These are phyloP conservation scores for Entonaema liquescens DNA, from an alignment of 495 filamentous ascomycete species.

Conservation along the genomic window DNA sequence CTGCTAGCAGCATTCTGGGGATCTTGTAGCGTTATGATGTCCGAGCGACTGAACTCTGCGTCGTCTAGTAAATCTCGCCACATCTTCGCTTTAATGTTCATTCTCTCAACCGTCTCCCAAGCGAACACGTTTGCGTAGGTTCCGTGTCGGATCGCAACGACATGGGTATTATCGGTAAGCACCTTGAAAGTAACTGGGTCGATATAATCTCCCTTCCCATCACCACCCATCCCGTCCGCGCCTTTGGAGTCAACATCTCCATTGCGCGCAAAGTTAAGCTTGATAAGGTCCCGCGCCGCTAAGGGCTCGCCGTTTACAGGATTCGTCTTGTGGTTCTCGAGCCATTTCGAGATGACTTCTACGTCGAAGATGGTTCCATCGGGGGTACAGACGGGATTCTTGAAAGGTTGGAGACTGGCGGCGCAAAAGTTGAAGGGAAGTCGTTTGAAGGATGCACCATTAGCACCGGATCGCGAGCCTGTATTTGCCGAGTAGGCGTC, in stretches of 20 bases:
- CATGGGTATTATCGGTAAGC: slow-evolving; percentile 97
- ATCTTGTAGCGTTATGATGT: slow-evolving; percentile 97
- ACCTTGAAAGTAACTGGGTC: slow-evolving; percentile 98
- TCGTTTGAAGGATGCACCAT: slow-evolving; percentile 77
- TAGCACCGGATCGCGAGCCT: slow-evolving; percentile 57
- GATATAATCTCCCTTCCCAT: slow-evolving; percentile 78
- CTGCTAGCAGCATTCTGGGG: slow-evolving; percentile 87
- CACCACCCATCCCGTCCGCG: slow-evolving; percentile 48
- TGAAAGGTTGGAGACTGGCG: slow-evolving; percentile 90
- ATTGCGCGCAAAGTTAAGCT: slow-evolving; percentile 91
- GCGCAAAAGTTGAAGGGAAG: slow-evolving; percentile 99
- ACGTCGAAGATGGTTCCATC: slow-evolving; percentile 86
- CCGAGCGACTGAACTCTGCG: slow-evolving; percentile 84
- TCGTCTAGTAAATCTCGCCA: slow-evolving; percentile 94
- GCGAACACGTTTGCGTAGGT: slow-evolving; percentile 92
- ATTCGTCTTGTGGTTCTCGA: slow-evolving; percentile 91
- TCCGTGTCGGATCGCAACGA: slow-evolving; percentile 82
- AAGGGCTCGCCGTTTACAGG: slow-evolving; percentile 84
- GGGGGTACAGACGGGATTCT: slow-evolving; percentile 82
- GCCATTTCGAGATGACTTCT: slow-evolving; percentile 88
- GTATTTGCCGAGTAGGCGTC: slow-evolving; percentile 84
- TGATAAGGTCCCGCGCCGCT: slow-evolving; percentile 83
- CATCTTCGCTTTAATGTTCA: slow-evolving; percentile 98
- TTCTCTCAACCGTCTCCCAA: slow-evolving; percentile 90
- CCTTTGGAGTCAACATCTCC: slow-evolving; percentile 65